A percentile compares a stretch with the other conserved stretches of the same genome.
phyloP scores from a whole-genome alignment of 2,329 filamentous ascomycete genomes.

The Diaporthe ampelina region DNA sequence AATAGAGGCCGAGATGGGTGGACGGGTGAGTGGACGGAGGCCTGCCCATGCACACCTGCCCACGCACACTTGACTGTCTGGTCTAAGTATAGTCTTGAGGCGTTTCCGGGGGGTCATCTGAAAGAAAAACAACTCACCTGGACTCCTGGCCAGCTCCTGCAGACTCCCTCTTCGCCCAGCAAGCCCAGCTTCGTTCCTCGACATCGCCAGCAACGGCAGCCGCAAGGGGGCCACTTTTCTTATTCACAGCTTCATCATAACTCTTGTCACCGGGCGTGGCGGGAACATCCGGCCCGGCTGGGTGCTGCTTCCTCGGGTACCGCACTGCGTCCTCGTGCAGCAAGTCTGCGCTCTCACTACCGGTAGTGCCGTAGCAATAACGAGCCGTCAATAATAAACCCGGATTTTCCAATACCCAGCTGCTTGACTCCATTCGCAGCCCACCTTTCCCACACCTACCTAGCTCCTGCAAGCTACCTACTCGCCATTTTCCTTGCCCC shows the following conservation, averaged over 20 bases:
- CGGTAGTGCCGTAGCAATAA: slow-evolving; percentile 18
- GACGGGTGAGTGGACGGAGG: not conserved
- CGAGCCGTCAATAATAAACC: slow-evolving; percentile 30
- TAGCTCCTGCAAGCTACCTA: slow-evolving; percentile 32
- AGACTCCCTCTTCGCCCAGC: slow-evolving; percentile 1
- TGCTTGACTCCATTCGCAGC: slow-evolving; percentile 33
- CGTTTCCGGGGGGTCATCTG: slow-evolving; percentile 28
- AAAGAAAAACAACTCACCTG: slow-evolving; percentile 6
- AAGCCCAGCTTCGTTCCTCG: slow-evolving; percentile 5
- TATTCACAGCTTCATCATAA: slow-evolving; percentile 28
- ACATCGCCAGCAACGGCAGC: slow-evolving; percentile 12
- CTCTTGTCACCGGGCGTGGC: slow-evolving; percentile 20
- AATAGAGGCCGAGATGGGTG: not conserved
- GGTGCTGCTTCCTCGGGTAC: slow-evolving; percentile 33
- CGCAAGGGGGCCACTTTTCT: slow-evolving; percentile 36
- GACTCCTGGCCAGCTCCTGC: slow-evolving; percentile 11
- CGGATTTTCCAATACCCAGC: slow-evolving; percentile 29
- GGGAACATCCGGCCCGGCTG: slow-evolving; percentile 33
- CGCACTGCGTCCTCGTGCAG: slow-evolving; percentile 10
- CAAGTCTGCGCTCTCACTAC: not conserved
- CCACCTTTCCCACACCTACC: slow-evolving; percentile 33
- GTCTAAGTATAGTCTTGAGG: slow-evolving; percentile 23
- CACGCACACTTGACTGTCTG: not conserved
- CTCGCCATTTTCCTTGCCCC: slow-evolving; percentile 36
- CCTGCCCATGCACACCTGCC: not conserved